phyloP scores from a whole-genome alignment of 2,329 filamentous ascomycete species.

The Neoascochyta sp. region DNA sequence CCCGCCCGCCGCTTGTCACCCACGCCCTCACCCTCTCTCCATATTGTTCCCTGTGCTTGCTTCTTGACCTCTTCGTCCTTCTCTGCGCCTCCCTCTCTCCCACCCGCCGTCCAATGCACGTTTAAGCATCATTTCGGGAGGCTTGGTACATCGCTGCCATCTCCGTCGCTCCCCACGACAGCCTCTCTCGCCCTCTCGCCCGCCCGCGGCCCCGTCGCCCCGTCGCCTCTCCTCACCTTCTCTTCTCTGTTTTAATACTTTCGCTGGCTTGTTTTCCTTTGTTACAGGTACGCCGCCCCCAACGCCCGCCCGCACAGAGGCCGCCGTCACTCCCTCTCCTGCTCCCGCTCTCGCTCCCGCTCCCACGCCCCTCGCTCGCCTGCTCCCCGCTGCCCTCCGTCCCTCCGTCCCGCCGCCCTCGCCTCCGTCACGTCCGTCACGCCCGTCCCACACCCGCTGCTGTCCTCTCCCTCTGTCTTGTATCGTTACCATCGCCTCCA shows the following conservation, averaged over 20 bases:
- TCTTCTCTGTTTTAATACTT: conserved; percentile 39
- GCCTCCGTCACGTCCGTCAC: too few relatives aligned
- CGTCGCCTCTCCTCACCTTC: conserved; percentile 32
- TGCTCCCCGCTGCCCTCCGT: too few relatives aligned
- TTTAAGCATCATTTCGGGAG: conserved; percentile 38
- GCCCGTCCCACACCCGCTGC: conserved; percentile 21
- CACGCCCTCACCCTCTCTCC: conserved; percentile 27
- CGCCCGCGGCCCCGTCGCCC: too few relatives aligned
- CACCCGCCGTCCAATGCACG: conserved; percentile 35
- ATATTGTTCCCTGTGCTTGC: conserved; percentile 35
- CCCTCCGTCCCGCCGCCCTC: too few relatives aligned
- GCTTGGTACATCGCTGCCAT: conserved; percentile 41
- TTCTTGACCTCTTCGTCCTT: conserved; percentile 25
- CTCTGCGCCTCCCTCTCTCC: conserved; percentile 22
- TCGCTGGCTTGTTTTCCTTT: conserved; percentile 22
- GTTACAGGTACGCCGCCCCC: conserved; percentile 26
- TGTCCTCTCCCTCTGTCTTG: conserved; percentile 7
- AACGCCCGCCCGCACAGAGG: conserved; percentile 12
- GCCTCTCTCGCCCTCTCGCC: too few relatives aligned
- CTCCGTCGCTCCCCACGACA: conserved; percentile 37
- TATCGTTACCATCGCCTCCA: conserved; percentile 11
- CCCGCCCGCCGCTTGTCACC: conserved; percentile 19
- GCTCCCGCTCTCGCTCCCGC: too few relatives aligned
- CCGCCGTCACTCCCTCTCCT: too few relatives aligned
- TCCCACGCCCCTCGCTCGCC: too few relatives aligned